Evolutionary conservation across 176 grass and related monocot species (phyloP).

Genomic region (Musa beccarii): DNA sequence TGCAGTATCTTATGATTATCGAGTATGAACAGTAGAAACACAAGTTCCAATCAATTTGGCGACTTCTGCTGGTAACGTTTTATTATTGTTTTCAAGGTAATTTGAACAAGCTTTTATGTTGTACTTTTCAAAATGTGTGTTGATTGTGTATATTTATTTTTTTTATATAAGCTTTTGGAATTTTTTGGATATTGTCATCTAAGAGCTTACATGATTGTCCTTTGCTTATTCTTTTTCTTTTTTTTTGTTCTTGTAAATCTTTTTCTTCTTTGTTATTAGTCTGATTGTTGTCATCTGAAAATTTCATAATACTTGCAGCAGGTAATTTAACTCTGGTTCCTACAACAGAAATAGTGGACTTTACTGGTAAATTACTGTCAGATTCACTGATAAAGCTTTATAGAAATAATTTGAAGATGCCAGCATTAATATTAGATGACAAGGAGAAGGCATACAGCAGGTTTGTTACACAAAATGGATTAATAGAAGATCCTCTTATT

Average conservation of each 20-base stretch:
- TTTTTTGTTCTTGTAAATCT: background rate
- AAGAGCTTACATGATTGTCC: background rate
- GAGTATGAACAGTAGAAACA: too few relatives aligned
- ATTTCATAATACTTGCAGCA: slow-evolving; percentile 28
- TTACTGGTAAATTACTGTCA: slow-evolving; percentile 50
- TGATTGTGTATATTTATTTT: too few relatives aligned
- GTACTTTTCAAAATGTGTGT: too few relatives aligned
- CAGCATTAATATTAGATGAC: slow-evolving; percentile 59
- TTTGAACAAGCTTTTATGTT: too few relatives aligned
- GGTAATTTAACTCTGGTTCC: slow-evolving; percentile 45
- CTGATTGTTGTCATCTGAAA: background rate
- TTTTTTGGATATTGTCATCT: too few relatives aligned
- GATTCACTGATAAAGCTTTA: slow-evolving; percentile 61
- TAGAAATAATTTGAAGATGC: slow-evolving; percentile 85
- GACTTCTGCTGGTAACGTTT: too few relatives aligned
- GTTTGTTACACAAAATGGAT: slow-evolving; percentile 60
- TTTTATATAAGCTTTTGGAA: too few relatives aligned
- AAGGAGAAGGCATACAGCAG: slow-evolving; percentile 40
- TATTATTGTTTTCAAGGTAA: too few relatives aligned
- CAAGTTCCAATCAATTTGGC: too few relatives aligned
- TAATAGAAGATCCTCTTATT: slow-evolving; percentile 59
- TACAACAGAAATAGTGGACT: slow-evolving; percentile 54
- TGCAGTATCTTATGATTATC: too few relatives aligned
- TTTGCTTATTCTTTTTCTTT: background rate
- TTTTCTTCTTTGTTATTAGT: background rate